A percentile compares a stretch with the other conserved stretches of the same genome.
Conservation (phyloP, 176 grass and related monocot species). For the Juncus inflexus region DNA sequence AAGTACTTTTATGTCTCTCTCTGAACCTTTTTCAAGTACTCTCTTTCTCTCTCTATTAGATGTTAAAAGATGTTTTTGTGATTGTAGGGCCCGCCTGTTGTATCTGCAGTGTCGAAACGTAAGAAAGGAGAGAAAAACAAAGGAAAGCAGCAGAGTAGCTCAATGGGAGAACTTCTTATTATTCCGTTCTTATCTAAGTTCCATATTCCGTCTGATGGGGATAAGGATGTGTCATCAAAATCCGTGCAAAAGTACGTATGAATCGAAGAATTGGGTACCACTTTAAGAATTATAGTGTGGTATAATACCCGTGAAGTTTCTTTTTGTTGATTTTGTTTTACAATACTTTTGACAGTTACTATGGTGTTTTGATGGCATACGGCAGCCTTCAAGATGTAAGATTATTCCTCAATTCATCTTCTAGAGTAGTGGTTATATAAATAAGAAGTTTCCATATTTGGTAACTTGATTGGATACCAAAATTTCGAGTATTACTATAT, state of each 20-base stretch:
- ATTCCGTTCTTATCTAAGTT: slow-evolving; percentile 90
- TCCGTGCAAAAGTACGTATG: slow-evolving; percentile 56
- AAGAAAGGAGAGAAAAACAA: slow-evolving; percentile 91
- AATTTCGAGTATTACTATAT: not conserved
- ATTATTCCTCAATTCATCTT: slow-evolving; percentile 20
- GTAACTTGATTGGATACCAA: not conserved
- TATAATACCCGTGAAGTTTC: not conserved
- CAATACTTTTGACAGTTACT: slow-evolving; percentile 62
- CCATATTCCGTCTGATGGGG: slow-evolving; percentile 52
- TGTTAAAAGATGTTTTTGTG: too few species aligned
- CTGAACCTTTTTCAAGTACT: not conserved
- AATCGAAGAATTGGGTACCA: not conserved
- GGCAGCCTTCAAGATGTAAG: slow-evolving; percentile 88
- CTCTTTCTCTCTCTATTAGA: not conserved
- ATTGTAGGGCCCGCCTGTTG: slow-evolving; percentile 66
- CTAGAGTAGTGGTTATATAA: slow-evolving; percentile 9
- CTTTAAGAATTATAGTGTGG: not conserved
- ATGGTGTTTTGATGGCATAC: slow-evolving; percentile 85
- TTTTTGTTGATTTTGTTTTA: slow-evolving; percentile 5
- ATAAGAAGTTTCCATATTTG: too few species aligned
- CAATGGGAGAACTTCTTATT: slow-evolving; percentile 78
- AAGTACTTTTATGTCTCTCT: not conserved
- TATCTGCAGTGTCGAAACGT: slow-evolving; percentile 63
- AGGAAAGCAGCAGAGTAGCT: slow-evolving; percentile 66
- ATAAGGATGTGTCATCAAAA: slow-evolving; percentile 55